phyloP scores from a whole-genome alignment of 1,284 basidiomycete species.

The Peniophora sp. region DNA sequence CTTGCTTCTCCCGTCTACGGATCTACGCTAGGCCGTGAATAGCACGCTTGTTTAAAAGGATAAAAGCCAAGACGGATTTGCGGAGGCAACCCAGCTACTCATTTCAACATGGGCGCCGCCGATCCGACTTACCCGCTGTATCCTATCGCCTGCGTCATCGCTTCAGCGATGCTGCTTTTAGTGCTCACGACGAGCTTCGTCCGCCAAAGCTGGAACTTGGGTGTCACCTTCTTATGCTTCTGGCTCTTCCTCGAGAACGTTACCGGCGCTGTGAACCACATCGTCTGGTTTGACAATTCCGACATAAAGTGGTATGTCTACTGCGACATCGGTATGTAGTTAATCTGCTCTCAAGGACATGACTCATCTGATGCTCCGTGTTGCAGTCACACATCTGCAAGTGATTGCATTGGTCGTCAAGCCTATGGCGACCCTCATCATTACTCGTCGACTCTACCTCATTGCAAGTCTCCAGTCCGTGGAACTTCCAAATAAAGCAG shows the following conservation, averaged over 20 bases:
- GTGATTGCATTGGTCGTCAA: too few relatives aligned
- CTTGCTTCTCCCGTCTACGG: too few relatives aligned
- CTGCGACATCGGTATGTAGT: not conserved
- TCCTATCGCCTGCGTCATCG: not conserved
- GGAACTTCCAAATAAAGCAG: not conserved
- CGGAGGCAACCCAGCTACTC: too few relatives aligned
- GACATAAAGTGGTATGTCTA: not conserved
- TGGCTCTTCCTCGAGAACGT: not conserved
- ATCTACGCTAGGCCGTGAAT: too few relatives aligned
- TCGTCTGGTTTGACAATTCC: not conserved
- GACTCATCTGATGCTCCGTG: too few relatives aligned
- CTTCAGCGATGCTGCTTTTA: not conserved
- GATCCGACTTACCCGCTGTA: not conserved
- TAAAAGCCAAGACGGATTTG: too few relatives aligned
- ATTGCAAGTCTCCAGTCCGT: not conserved
- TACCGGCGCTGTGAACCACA: not conserved
- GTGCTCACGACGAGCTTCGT: not conserved
- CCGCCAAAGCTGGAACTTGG: not conserved
- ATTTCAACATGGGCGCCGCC: not conserved
- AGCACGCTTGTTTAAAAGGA: too few relatives aligned
- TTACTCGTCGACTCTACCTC: not conserved
- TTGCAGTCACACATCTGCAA: too few relatives aligned
- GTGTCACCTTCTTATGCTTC: not conserved
- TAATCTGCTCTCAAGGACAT: too few relatives aligned
- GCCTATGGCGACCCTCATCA: not conserved